Conservation (phyloP, 768 basidiomycete genomes). For the Leucocoprinus birnbaumii region DNA sequence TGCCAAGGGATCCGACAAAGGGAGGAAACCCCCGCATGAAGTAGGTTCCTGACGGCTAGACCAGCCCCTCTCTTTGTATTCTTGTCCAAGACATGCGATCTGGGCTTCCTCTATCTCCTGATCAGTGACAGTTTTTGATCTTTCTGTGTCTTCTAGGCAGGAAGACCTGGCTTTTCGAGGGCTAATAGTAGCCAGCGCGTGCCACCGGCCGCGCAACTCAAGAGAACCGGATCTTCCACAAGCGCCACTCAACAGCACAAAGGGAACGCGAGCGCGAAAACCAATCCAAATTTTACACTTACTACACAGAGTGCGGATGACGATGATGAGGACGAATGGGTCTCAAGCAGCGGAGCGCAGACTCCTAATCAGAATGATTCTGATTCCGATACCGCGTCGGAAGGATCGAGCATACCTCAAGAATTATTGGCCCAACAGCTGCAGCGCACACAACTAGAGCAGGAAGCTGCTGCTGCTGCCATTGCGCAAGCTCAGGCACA, state of each 20-base stretch:
- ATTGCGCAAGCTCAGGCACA: constrained; percentile 12
- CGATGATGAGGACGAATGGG: constrained; percentile 70
- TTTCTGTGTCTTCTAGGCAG: constrained; percentile 17
- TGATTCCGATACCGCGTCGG: constrained; percentile 39
- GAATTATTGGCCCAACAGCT: constrained; percentile 14
- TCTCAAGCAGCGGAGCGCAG: constrained; percentile 71
- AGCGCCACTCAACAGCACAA: constrained; percentile 13
- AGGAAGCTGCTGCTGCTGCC: background rate
- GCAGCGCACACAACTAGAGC: constrained; percentile 7
- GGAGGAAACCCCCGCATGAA: constrained; percentile 41
- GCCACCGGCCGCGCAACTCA: constrained; percentile 16
- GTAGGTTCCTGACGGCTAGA: constrained; percentile 17
- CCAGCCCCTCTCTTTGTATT: constrained; percentile 11
- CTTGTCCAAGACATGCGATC: constrained; percentile 13
- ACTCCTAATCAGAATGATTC: constrained; percentile 57
- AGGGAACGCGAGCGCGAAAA: constrained; percentile 12
- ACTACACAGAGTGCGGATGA: constrained; percentile 38
- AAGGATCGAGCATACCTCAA: constrained; percentile 24
- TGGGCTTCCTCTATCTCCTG: constrained; percentile 18
- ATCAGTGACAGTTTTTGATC: constrained; percentile 16
- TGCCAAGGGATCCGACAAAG: constrained; percentile 46
- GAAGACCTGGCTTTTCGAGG: constrained; percentile 25
- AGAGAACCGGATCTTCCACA: constrained; percentile 26
- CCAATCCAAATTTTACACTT: constrained; percentile 57
- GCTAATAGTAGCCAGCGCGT: constrained; percentile 33